These are phyloP conservation scores for sorghum (Sorghum bicolor) DNA, from an alignment of 176 grass and related monocot species.

Conservation along the genomic window DNA sequence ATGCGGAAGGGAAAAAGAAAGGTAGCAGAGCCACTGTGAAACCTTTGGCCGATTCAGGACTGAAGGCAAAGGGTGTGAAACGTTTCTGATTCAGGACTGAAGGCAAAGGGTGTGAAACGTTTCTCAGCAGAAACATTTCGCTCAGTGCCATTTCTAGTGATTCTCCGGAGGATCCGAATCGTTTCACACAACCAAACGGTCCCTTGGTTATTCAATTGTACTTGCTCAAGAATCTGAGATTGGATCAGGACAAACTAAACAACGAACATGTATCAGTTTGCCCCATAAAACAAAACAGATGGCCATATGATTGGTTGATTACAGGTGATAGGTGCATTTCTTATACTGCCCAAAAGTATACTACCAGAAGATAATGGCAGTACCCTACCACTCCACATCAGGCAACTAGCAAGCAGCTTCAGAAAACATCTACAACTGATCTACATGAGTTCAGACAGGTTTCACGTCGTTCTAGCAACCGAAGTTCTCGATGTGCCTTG, in stretches of 20 bases:
- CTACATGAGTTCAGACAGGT: neutral
- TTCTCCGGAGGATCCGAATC: too few relatives aligned
- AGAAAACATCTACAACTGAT: slow-evolving; percentile 1
- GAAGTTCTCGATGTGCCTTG: neutral
- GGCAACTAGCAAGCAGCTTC: neutral
- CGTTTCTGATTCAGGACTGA: too few relatives aligned
- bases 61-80: too few relatives aligned
- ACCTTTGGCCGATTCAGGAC: too few relatives aligned
- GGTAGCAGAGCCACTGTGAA: too few relatives aligned
- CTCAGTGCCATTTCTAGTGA: too few relatives aligned
- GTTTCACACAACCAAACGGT: too few relatives aligned
- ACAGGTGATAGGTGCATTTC: neutral
- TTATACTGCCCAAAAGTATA: neutral
- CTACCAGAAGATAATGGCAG: neutral
- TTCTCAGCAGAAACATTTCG: too few relatives aligned
- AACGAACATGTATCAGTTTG: too few relatives aligned
- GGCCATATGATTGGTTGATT: neutral
- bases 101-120: too few relatives aligned
- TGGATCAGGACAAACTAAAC: neutral
- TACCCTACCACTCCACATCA: neutral
- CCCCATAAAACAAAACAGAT: neutral
- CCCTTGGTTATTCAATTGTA: neutral
- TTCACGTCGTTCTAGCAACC: neutral
- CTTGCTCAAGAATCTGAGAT: neutral
- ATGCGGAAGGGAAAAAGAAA: too few relatives aligned